Conservation (phyloP, 208 protist genomes). For the Acanthamoeba divionensis region DNA sequence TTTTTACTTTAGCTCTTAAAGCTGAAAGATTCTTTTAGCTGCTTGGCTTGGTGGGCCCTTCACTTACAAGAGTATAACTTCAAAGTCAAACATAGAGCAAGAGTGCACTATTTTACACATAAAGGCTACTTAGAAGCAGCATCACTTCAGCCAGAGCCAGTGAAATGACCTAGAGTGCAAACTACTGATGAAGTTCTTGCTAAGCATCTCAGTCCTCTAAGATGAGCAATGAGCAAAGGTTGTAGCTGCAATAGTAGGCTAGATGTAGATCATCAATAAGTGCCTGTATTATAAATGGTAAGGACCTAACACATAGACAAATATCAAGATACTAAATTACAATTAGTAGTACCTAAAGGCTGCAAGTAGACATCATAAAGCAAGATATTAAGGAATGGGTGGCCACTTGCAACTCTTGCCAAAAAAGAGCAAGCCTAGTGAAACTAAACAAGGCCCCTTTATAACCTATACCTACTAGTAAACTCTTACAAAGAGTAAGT, state of each 20-base stretch:
- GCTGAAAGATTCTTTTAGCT: too few relatives aligned
- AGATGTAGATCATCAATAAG: not conserved
- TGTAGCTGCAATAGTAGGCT: not conserved
- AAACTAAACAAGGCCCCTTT: too few relatives aligned
- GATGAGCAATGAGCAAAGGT: not conserved
- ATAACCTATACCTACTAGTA: too few relatives aligned
- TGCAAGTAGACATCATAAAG: not conserved
- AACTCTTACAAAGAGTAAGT: not conserved
- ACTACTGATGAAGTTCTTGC: not conserved
- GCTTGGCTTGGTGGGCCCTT: not conserved
- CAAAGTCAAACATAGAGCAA: not conserved
- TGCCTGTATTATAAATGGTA: not conserved
- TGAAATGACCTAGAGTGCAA: too few relatives aligned
- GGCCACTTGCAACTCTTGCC: too few relatives aligned
- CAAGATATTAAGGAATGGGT: too few relatives aligned
- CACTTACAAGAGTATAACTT: too few relatives aligned
- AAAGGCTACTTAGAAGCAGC: too few relatives aligned
- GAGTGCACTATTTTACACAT: not conserved
- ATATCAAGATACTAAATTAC: not conserved
- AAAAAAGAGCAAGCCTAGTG: too few relatives aligned
- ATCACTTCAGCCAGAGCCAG: too few relatives aligned
- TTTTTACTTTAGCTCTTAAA: not conserved
- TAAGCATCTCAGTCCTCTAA: not conserved
- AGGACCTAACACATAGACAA: not conserved
- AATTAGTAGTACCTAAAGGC: not conserved